Percentiles rank a stretch among this genome's conserved stretches.
These are phyloP conservation scores for Kazachstania psychrophila DNA, from an alignment of 805 yeast species.

Conservation along the genomic window DNA sequence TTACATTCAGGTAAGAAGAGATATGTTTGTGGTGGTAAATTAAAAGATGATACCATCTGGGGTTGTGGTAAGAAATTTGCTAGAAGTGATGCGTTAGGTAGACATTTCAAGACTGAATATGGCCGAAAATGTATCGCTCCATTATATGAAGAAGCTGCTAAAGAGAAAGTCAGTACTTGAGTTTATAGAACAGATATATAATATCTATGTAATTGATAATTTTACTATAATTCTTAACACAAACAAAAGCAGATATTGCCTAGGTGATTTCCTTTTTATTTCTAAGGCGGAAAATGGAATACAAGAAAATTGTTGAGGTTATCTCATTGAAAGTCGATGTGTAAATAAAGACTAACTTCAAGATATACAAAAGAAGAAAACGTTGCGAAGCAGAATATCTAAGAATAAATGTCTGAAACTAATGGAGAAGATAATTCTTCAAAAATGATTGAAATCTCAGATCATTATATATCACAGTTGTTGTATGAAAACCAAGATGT, in stretches of 20 bases:
- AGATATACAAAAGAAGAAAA: too few species aligned
- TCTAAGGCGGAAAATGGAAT: too few species aligned
- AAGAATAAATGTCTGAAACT: too few species aligned
- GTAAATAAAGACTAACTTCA: too few species aligned
- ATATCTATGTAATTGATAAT: neutral
- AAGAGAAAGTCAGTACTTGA: constrained; percentile 21
- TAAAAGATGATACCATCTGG: constrained; percentile 55
- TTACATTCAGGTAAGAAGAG: constrained; percentile 69
- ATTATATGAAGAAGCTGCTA: constrained; percentile 48
- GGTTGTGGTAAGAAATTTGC: constrained; percentile 79
- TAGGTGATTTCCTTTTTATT: too few species aligned
- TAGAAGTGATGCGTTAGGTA: constrained; percentile 65
- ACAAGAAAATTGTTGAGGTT: too few species aligned
- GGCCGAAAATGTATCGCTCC: constrained; percentile 67
- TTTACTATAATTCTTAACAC: neutral
- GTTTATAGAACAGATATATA: too few species aligned
- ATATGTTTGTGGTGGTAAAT: constrained; percentile 58
- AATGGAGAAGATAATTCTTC: too few species aligned
- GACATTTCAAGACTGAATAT: constrained; percentile 73
- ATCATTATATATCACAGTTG: constrained; percentile 6
- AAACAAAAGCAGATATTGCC: neutral
- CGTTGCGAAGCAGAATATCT: too few species aligned
- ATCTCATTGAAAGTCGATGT: too few species aligned
- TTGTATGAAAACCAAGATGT: constrained; percentile 13
- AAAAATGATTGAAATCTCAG: constrained; percentile 3